Evolutionary conservation across 2,329 filamentous ascomycete genomes (phyloP).

Genomic region (Fusarium coicis): DNA sequence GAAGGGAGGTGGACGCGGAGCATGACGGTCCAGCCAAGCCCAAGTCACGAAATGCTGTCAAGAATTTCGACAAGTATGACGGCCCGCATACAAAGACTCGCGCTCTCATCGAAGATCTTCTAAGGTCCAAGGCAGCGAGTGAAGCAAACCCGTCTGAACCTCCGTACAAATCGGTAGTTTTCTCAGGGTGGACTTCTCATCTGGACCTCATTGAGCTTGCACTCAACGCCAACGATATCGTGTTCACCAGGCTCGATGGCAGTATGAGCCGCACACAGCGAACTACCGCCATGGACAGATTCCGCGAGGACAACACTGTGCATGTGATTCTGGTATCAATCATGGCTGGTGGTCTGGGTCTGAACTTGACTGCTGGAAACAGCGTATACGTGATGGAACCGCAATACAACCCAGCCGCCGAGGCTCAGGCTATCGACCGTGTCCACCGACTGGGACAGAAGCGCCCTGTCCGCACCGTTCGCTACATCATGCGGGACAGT

Average conservation of each 20-base stretch:
- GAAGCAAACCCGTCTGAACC: constrained; percentile 69
- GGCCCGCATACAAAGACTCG: constrained; percentile 94
- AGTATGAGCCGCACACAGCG: constrained; percentile 83
- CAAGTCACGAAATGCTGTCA: constrained; percentile 51
- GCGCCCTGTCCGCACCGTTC: constrained; percentile 84
- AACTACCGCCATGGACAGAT: constrained; percentile 78
- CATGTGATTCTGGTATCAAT: constrained; percentile 92
- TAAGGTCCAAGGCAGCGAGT: constrained; percentile 71
- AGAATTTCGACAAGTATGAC: constrained; percentile 76
- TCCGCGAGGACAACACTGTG: constrained; percentile 77
- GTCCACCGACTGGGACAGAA: constrained; percentile 92
- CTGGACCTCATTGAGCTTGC: constrained; percentile 91
- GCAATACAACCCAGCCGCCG: constrained; percentile 94
- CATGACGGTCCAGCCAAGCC: constrained; percentile 62
- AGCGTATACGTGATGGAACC: constrained; percentile 98
- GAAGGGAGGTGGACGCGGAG: constrained; percentile 66
- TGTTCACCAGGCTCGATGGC: constrained; percentile 86
- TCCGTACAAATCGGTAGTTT: constrained; percentile 92
- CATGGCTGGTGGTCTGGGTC: constrained; percentile 88
- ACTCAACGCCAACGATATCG: constrained; percentile 73
- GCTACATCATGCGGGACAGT: constrained; percentile 89
- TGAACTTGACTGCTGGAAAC: constrained; percentile 88
- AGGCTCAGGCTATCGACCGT: constrained; percentile 93
- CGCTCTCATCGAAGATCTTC: constrained; percentile 80
- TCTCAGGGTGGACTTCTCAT: constrained; percentile 96